Percentiles rank a stretch among this genome's conserved stretches.
phyloP scores from a whole-genome alignment of 208 protist genomes.

The Phytomonas sp. region DNA sequence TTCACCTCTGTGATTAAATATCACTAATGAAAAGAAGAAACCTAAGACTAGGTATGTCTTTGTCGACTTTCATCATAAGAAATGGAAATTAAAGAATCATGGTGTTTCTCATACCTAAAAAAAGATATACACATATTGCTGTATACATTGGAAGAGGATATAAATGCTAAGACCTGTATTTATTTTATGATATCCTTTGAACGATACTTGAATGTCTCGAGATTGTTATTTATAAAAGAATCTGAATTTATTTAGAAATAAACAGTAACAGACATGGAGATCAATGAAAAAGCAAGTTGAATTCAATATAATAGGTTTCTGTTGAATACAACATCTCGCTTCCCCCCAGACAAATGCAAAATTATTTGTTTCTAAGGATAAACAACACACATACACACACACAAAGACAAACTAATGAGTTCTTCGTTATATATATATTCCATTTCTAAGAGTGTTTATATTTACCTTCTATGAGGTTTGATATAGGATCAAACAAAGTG shows the following conservation, averaged over 20 bases:
- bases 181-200: background rate
- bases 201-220: constrained; percentile 1
- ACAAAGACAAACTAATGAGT: background rate
- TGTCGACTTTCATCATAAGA: constrained; percentile 9
- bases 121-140: constrained; percentile 6
- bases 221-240: background rate
- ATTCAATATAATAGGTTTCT: background rate
- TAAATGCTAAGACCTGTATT: constrained; percentile 10
- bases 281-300: background rate
- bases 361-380: background rate
- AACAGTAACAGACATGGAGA: background rate
- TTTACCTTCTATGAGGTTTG: background rate
- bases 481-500: background rate
- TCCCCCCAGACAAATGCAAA: background rate
- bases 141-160: constrained; percentile 4
- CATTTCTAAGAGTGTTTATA: background rate
- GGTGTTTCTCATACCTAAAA: constrained; percentile 3
- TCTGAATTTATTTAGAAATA: background rate
- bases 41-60: constrained; percentile 9
- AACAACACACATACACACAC: background rate
- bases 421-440: background rate
- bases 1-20: background rate
- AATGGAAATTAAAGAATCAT: constrained; percentile 10
- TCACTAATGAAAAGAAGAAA: background rate
- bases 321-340: background rate